A percentile compares a stretch with the other conserved stretches of the same genome.
phyloP scores from a whole-genome alignment of 1,139 yeast genomes.

The Geotrichum aggregatum region DNA sequence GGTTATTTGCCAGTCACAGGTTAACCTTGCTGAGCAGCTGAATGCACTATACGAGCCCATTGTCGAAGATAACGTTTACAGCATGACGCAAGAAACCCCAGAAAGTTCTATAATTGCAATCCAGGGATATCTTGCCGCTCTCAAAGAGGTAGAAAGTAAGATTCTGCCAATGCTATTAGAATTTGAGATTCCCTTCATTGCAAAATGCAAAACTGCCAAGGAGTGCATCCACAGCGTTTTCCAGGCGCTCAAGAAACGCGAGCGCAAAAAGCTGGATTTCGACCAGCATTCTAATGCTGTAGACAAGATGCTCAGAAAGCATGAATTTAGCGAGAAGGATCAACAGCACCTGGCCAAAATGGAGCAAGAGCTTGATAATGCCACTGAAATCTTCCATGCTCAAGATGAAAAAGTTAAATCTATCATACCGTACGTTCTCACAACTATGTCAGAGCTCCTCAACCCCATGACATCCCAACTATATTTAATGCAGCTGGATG shows the following conservation, averaged over 20 bases:
- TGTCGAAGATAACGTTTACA: constrained; percentile 38
- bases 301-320: constrained; percentile 45
- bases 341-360: constrained; percentile 30
- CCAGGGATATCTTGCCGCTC: constrained; percentile 27
- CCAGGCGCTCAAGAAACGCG: constrained; percentile 48
- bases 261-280: constrained; percentile 45
- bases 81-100: constrained; percentile 41
- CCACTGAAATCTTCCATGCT: constrained; percentile 36
- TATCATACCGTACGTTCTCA: constrained; percentile 47
- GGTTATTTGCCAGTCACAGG: constrained; percentile 35
- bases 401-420: constrained; percentile 45
- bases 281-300: constrained; percentile 44
- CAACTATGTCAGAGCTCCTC: constrained; percentile 51
- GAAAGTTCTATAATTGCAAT: constrained; percentile 39
- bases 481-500: constrained; percentile 32
- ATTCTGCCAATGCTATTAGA: constrained; percentile 31
- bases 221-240: constrained; percentile 43
- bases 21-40: constrained; percentile 36
- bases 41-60: constrained; percentile 41
- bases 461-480: constrained; percentile 38
- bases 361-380: constrained; percentile 34
- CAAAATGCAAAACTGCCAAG: constrained; percentile 41
- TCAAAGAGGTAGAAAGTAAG: constrained; percentile 28
- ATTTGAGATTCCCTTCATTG: constrained; percentile 29
- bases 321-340: constrained; percentile 35